Base-by-base conservation (phyloP, 2,329 filamentous ascomycete species). In the Colletotrichum sp. region DNA sequence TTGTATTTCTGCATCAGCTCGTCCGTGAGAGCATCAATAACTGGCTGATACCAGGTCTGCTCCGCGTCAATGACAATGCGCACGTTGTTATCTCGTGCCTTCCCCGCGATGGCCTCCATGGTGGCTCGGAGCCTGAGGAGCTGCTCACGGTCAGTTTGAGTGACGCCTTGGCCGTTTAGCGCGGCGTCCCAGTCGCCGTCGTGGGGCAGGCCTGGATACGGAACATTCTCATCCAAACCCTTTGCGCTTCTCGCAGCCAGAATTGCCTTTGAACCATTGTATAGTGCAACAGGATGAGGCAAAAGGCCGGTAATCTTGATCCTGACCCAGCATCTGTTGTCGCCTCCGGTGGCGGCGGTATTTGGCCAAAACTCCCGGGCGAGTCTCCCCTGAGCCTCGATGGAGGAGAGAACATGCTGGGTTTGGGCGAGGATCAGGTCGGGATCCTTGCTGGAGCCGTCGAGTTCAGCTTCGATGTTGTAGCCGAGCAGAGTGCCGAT, bases 251-350 rank as follows among this genome's bases (percentile, higher is more conserved):
- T 75, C 3, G 76, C 76, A 15, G 73, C 72, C 21, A 79, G 44
- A 28, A 80, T 79, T 4, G 79, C 78, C 26, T 77, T 71, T 5
- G 77, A 78, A 1, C 76, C 75, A 24, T 72, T 63, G 24, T 77
- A 59, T 1, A 79, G 66, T 9, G 78, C 78, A 18, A 72, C 21
- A 7, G 78, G 79, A 26, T 78, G 78, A 12, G 76, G 69, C 6
- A 79, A 70, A n/a, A 79, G 36, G 30, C 79, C 79, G 18, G 75
- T 80, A 2, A 77, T 32, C 49, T 80, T 80, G 26, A 79, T 78
- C 5, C 76, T 52, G 1, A 79, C 79, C 78, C 78, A 80, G 15
- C 36, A 79, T 8, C 71, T 57, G 24, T 78, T 80, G 34, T 79
- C 79, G 6, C 76, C 78, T 8, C 74, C 64, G 13, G 75, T 69